Evolutionary conservation across 805 yeast species (phyloP), one percentile per base, ranked within the genome.

Genomic region (Schizosaccharomyces osmophilus): DNA sequence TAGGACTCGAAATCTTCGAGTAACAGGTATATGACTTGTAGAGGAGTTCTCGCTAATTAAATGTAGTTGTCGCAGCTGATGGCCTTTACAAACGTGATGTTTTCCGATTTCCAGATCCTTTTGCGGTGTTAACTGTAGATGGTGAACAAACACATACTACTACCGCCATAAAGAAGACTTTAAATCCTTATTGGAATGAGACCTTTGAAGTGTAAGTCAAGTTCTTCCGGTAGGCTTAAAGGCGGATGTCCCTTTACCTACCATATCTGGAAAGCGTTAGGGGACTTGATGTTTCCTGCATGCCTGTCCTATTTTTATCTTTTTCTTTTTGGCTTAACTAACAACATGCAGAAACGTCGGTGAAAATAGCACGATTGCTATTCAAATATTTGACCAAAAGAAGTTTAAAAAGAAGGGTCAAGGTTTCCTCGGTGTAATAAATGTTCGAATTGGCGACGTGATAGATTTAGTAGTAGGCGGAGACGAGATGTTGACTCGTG

Each of bases 141-240:
- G 97, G 97, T 3, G 82, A 86, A 24, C 98, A 93, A 70, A 93
- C 97, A 1, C 87, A 87, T 69, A 85, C 96, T 22, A 93, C 99
- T 1, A 82, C 87, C 60, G 93, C 95, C 43, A 93, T 94, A 39
- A 87, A 87, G 69, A 88, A 87, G 73, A 93, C 97, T 2, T 75
- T 90, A 67, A 87, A 93, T 69, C 99, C 99, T 11, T 93, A 89
- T 73, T 93, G 99, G 99, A 89, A 93, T 73, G 96, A 93, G 73
- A 75, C 85, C 1, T 93, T 90, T 69, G 79, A 80, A 62, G 88
- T 93, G 72, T 79, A 78, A 24, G 74, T 67, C 39, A 22, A 31
- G 24, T 3, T 55, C 24, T 17, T n/a, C 5, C 24, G 32, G 19
- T 19, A 55, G 57, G n/a, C 17, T 1, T 24, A 17, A 4, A 24